These are phyloP conservation scores for Eutrema heterophyllum DNA, from an alignment of 345 rosid species.

Conservation along the genomic window DNA sequence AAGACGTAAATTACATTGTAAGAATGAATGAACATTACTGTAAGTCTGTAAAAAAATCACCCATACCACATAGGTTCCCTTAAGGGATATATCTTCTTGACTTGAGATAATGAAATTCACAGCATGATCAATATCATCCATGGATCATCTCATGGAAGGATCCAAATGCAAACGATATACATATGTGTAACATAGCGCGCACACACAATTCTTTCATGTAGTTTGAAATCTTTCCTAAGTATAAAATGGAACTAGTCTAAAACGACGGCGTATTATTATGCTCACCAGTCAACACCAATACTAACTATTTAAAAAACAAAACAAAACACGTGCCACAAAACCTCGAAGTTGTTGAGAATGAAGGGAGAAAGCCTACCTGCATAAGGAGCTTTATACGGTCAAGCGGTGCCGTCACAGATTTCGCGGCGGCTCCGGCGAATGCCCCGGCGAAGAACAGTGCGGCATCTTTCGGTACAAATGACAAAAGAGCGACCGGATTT, in stretches of 20 bases:
- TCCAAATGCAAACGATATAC: neutral
- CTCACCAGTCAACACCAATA: neutral
- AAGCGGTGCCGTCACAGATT: conserved; percentile 88
- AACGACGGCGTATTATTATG: conserved; percentile 17
- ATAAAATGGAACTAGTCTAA: neutral
- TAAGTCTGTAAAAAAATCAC: neutral
- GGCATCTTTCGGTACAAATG: conserved; percentile 56
- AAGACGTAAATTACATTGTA: neutral
- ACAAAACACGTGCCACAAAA: conserved; percentile 31
- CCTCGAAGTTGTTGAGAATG: conserved; percentile 30
- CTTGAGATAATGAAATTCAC: neutral
- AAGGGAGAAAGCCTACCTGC: conserved; percentile 49
- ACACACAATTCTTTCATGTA: neutral
- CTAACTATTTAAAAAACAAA: conserved; percentile 3
- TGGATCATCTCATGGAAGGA: neutral
- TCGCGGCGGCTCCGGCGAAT: conserved; percentile 82
- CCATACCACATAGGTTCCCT: neutral
- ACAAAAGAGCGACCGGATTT: conserved; percentile 64
- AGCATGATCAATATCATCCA: neutral
- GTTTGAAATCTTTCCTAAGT: neutral
- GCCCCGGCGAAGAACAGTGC: conserved; percentile 83
- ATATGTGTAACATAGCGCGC: neutral
- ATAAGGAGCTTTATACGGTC: conserved; percentile 90
- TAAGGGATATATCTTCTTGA: neutral
- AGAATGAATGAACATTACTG: neutral